Base-by-base conservation (phyloP, 2,329 filamentous ascomycete species). In the Calonectria multiphialidica region DNA sequence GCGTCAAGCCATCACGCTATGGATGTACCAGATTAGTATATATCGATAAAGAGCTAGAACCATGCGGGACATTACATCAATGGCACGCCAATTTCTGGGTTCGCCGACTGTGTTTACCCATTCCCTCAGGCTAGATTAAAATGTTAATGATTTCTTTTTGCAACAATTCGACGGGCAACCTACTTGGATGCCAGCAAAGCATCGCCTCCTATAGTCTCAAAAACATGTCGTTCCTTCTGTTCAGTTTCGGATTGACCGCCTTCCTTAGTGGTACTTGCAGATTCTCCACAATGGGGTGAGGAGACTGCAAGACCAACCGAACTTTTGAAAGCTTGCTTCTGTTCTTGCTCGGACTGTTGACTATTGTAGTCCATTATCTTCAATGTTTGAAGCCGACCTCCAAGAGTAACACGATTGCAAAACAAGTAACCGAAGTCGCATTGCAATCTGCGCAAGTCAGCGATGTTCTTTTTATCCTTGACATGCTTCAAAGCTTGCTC, bases 401-500 rank as follows among this genome's bases (percentile, higher is more conserved):
- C 50, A 2, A 57, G 50, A 4, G 50, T 57, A 16, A 57, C 50
- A 2, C 50, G 50, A 25, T 37, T 57, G 13, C 50, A 57, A 21
- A 57, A 57, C 33, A 57, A n/a, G 33, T 57, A 57, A 5, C 50
- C 50, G 37, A 57, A 57, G 50, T 57, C 50, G 12, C 33, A 37
- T 5, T 57, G 50, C 12, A 57, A 15, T 7, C 18, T 57, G n/a
- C 50, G 50, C 33, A 57, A 35, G 10, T 57, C 50, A 16, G 5
- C 2, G 10, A 57, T 57, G 13, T 57, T 57, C 33, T 57, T 57
- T 7, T 57, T 37, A 23, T 37, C 33, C n/a, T 35, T 23, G 18
- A 57, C 10, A 16, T 37, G 23, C n/a, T 37, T 57, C 18, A 57
- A 35, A 23, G 50, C 30, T 15, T 57, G 30, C 12, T 37, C 30